phyloP scores from a whole-genome alignment of 345 rosid genomes.

The Eucalyptus erythrocorys region DNA sequence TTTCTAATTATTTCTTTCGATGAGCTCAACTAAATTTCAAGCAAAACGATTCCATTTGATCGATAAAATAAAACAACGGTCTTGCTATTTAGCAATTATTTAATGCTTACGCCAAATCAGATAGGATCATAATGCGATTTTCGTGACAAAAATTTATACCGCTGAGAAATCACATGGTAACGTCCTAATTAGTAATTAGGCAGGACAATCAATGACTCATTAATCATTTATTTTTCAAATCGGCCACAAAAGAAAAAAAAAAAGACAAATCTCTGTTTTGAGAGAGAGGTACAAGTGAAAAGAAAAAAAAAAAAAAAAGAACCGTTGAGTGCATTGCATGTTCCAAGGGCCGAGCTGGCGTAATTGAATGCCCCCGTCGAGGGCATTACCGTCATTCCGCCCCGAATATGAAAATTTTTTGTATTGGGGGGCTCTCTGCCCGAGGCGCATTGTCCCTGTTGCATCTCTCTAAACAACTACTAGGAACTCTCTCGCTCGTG shows the following conservation, averaged over 20 bases:
- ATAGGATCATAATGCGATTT: not conserved
- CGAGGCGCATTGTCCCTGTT: not conserved
- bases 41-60: fast-evolving
- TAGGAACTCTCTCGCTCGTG: not conserved
- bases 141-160: not conserved
- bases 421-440: not conserved
- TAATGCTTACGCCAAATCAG: not conserved
- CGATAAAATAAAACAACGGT: not conserved
- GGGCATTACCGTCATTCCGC: not conserved
- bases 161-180: not conserved
- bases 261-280: not conserved
- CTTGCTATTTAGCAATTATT: not conserved
- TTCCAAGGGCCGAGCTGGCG: not conserved
- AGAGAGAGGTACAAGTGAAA: not conserved
- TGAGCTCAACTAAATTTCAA: not conserved
- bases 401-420: not conserved
- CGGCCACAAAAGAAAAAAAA: not conserved
- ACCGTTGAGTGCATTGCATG: not conserved
- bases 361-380: not conserved
- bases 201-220: not conserved
- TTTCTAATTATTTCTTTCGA: fast-evolving
- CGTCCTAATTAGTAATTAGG: not conserved
- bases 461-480: not conserved
- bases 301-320: not conserved
- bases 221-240: not conserved